phyloP scores from a whole-genome alignment of 257 asterid species.

The Fraxinus excelsior region DNA sequence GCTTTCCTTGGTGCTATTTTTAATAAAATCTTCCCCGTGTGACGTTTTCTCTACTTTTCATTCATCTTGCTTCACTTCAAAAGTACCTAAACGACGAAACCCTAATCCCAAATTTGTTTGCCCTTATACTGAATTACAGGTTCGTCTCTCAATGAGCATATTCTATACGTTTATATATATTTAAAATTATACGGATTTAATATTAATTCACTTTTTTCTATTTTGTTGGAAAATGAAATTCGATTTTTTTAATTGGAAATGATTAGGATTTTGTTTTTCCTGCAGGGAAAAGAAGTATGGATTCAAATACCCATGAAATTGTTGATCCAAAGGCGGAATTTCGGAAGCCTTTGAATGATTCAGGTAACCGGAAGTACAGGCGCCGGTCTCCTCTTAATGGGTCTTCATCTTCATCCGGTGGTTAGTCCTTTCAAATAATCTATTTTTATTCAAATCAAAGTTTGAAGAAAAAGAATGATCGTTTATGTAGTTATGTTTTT shows the following conservation, averaged over 20 bases:
- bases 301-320: slow-evolving; percentile 30
- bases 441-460: background rate
- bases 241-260: background rate
- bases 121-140: background rate
- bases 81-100: background rate
- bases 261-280: background rate
- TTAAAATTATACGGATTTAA: background rate
- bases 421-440: slow-evolving; percentile 42
- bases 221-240: background rate
- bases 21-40: background rate
- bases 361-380: slow-evolving; percentile 76
- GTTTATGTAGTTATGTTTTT: background rate
- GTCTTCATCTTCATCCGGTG: slow-evolving; percentile 71
- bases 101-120: background rate
- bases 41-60: background rate
- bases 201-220: background rate
- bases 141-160: background rate
- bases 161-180: no score
- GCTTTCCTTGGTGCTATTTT: no score
- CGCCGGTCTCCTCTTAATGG: slow-evolving; percentile 76
- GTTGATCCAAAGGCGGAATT: slow-evolving; percentile 61
- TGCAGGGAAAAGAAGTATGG: slow-evolving; percentile 42
- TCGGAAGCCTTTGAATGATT: slow-evolving; percentile 82
- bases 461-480: background rate
- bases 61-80: background rate